phyloP scores from a whole-genome alignment of 371 early-diverging fungal genomes.

The Rhizomucor pusillus region DNA sequence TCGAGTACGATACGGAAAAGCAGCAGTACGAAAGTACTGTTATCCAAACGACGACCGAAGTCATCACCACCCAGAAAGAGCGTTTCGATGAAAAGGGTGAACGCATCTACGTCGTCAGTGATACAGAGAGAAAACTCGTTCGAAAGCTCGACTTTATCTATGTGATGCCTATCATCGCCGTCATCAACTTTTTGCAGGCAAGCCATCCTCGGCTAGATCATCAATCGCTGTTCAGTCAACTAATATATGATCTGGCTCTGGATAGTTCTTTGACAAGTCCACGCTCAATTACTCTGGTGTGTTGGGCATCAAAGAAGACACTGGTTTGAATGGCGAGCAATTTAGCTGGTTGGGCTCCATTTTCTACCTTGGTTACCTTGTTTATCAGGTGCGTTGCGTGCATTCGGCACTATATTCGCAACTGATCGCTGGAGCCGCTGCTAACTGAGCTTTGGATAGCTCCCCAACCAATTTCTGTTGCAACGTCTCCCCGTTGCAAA shows the following conservation, averaged over 20 bases:
- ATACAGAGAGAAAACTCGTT: conserved; percentile 16
- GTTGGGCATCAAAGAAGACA: conserved; percentile 21
- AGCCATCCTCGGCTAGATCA: neutral
- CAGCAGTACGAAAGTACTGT: neutral
- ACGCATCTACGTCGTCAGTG: conserved; percentile 12
- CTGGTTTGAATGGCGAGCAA: conserved; percentile 10
- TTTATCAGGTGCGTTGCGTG: conserved; percentile 22
- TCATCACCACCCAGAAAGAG: conserved; percentile 1
- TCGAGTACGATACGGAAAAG: conserved; percentile 16
- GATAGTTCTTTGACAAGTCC: conserved; percentile 32
- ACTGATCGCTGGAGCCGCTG: neutral
- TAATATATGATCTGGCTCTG: neutral
- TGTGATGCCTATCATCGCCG: conserved; percentile 31
- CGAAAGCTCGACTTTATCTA: conserved; percentile 26
- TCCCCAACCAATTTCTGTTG: conserved; percentile 26
- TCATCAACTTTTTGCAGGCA: conserved; percentile 32
- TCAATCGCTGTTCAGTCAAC: conserved; percentile 1
- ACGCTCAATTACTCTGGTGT: conserved; percentile 24
- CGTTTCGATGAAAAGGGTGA: conserved; percentile 27
- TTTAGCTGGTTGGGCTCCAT: conserved; percentile 30
- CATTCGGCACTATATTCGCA: neutral
- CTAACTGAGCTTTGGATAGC: too few species aligned
- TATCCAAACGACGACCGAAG: neutral
- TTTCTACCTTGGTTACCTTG: conserved; percentile 31
- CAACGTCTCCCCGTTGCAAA: conserved; percentile 24